These are phyloP conservation scores for Phylloporus arenicola DNA, from an alignment of 768 basidiomycete species.

Conservation along the genomic window DNA sequence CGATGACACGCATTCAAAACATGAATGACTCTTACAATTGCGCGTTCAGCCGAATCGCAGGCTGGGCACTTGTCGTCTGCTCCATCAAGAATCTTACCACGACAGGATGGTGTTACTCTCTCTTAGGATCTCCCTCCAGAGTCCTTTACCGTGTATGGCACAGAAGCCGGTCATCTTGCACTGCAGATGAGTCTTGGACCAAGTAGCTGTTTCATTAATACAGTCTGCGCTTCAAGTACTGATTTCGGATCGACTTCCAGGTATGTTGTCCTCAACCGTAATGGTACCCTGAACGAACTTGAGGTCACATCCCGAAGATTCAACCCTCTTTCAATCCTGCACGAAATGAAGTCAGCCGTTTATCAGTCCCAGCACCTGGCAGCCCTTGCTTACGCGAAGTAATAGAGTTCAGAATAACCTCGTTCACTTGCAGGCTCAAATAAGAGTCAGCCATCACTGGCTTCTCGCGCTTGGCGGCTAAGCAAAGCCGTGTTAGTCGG, in stretches of 20 bases:
- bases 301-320: slow-evolving; percentile 64
- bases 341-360: slow-evolving; percentile 64
- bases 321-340: slow-evolving; percentile 60
- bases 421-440: slow-evolving; percentile 59
- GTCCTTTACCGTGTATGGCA: slow-evolving; percentile 64
- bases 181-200: slow-evolving; percentile 78
- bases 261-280: slow-evolving; percentile 71
- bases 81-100: slow-evolving; percentile 60
- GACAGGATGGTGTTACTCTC: slow-evolving; percentile 18
- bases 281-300: slow-evolving; percentile 67
- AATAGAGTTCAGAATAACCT: slow-evolving; percentile 63
- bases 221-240: not conserved
- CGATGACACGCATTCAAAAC: not conserved
- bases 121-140: slow-evolving; percentile 33
- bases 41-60: slow-evolving; percentile 56
- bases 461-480: no score
- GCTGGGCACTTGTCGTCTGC: slow-evolving; percentile 66
- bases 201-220: slow-evolving; percentile 41
- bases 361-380: not conserved
- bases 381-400: not conserved
- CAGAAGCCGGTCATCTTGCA: slow-evolving; percentile 62
- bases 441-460: slow-evolving; percentile 51
- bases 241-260: slow-evolving; percentile 30
- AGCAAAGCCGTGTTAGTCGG: no score
- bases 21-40: slow-evolving; percentile 45